phyloP scores from a whole-genome alignment of 305 asterid species.

The Nicotiana rustica region DNA sequence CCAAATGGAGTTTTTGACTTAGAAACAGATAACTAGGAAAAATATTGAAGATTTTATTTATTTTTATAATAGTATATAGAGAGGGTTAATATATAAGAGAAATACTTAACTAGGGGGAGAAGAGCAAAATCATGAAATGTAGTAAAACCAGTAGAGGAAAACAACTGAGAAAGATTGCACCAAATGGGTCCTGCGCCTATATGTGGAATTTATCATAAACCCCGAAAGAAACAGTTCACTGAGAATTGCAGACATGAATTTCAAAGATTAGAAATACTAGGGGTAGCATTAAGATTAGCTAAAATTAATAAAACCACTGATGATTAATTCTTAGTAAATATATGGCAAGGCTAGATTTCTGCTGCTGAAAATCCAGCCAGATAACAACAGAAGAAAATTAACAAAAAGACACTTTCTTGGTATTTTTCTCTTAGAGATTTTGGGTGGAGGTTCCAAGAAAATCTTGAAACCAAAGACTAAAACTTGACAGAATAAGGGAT shows the following conservation, averaged over 20 bases:
- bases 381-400: neutral
- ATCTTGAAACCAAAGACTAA: neutral
- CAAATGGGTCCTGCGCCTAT: slow-evolving; percentile 87
- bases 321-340: neutral
- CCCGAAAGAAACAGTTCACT: slow-evolving; percentile 83
- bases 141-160: slow-evolving; percentile 96
- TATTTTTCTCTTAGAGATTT: too few relatives aligned
- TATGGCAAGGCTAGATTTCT: neutral
- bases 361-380: neutral
- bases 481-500: slow-evolving; percentile 1
- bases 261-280: slow-evolving; percentile 50
- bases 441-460: neutral
- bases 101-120: neutral
- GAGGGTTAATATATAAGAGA: neutral
- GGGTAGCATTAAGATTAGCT: slow-evolving; percentile 52
- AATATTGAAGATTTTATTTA: neutral
- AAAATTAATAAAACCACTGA: neutral
- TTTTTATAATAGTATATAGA: neutral
- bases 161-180: slow-evolving; percentile 98
- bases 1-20: slow-evolving; percentile 37
- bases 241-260: slow-evolving; percentile 92
- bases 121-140: slow-evolving; percentile 69
- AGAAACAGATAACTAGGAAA: neutral
- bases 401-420: too few relatives aligned
- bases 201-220: slow-evolving; percentile 94